phyloP scores from a whole-genome alignment of 371 early-diverging fungal species.

The Paraphysoderma sedebokerense region DNA sequence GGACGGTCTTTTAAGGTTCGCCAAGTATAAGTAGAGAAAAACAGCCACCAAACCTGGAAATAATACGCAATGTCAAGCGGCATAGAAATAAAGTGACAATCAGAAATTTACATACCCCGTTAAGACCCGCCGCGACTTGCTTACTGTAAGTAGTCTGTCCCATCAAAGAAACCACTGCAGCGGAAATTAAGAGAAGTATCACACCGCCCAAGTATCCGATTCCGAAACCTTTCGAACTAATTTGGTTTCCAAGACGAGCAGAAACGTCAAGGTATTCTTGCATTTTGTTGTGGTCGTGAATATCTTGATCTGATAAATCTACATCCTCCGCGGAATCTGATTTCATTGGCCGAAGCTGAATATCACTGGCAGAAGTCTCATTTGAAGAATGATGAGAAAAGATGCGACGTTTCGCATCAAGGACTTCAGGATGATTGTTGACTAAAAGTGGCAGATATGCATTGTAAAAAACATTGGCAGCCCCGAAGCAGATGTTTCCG shows the following conservation, averaged over 20 bases:
- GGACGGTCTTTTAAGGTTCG: slow-evolving; percentile 16
- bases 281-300: no score
- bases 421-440: slow-evolving; percentile 17
- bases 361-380: no score
- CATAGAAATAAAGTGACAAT: no score
- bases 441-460: slow-evolving; percentile 36
- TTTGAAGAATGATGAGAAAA: no score
- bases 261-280: no score
- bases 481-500: slow-evolving; percentile 26
- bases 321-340: no score
- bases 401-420: no score
- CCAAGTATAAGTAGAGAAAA: neutral
- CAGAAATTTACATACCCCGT: slow-evolving; percentile 32
- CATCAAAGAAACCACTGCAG: slow-evolving; percentile 13
- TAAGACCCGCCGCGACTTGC: slow-evolving; percentile 27
- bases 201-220: slow-evolving; percentile 24
- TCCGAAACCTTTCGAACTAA: slow-evolving; percentile 27
- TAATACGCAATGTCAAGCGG: no score
- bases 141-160: slow-evolving; percentile 13
- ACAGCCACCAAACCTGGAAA: slow-evolving; percentile 9
- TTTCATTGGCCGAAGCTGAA: no score
- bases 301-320: no score
- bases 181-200: slow-evolving; percentile 18
- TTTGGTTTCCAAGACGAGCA: slow-evolving; percentile 18
- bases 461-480: slow-evolving; percentile 31